Conservation (phyloP, 1,284 basidiomycete species). For the Ceratobasidium theobromae region DNA sequence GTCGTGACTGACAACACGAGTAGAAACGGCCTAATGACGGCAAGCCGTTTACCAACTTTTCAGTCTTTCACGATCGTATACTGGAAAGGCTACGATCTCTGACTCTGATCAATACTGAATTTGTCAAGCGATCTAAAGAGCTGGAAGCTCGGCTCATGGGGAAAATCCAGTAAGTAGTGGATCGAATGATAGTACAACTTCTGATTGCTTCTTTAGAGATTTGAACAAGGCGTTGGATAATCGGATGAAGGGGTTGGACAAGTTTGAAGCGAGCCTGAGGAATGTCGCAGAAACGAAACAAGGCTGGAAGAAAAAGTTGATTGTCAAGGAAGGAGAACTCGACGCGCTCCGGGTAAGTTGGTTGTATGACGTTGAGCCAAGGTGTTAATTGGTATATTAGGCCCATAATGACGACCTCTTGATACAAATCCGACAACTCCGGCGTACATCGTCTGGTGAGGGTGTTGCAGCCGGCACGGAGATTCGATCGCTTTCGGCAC, state of each 20-base stretch:
- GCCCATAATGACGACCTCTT: conserved; percentile 72
- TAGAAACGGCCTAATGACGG: conserved; percentile 59
- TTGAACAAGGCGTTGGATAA: conserved; percentile 87
- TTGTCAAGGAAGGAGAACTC: conserved; percentile 83
- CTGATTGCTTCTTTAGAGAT: conserved; percentile 47
- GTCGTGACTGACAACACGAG: conserved; percentile 34
- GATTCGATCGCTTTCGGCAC: conserved; percentile 66
- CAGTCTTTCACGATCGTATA: conserved; percentile 93
- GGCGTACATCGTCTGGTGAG: conserved; percentile 66
- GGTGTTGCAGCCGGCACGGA: conserved; percentile 55
- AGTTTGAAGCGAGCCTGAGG: conserved; percentile 87
- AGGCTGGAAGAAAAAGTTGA: conserved; percentile 83
- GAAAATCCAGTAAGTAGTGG: conserved; percentile 53
- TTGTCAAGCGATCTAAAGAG: conserved; percentile 84
- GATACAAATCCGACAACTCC: conserved; percentile 66
- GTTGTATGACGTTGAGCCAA: background rate
- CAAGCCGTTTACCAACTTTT: conserved; percentile 91
- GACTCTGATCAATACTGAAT: conserved; percentile 79
- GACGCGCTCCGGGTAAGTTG: conserved; percentile 72
- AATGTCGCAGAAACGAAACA: conserved; percentile 78
- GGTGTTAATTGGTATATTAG: conserved; percentile 47
- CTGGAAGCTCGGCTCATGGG: conserved; percentile 72
- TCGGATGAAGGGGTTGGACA: conserved; percentile 91
- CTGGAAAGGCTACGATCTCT: conserved; percentile 82
- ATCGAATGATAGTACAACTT: background rate